phyloP scores from a whole-genome alignment of 331 rosid species.

The Saraca asoca region DNA sequence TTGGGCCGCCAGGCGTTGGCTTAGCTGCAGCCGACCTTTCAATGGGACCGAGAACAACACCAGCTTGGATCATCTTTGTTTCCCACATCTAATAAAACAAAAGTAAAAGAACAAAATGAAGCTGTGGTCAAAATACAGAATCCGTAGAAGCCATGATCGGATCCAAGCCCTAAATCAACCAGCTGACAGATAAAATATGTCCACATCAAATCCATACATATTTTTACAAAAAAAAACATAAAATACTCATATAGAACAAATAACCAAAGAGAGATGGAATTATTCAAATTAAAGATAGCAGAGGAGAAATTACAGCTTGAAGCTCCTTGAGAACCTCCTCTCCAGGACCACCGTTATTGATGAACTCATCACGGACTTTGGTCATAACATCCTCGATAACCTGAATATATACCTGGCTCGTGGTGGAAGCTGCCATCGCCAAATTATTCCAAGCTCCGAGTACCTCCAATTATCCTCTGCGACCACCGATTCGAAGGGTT shows the following conservation, averaged over 20 bases:
- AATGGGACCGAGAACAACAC: conserved; percentile 72
- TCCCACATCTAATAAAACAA: conserved; percentile 67
- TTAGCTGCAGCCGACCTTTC: conserved; percentile 69
- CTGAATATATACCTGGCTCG: conserved; percentile 83
- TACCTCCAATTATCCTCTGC: conserved; percentile 26
- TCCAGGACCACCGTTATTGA: conserved; percentile 79
- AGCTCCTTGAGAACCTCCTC: conserved; percentile 96
- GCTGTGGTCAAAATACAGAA: conserved; percentile 12
- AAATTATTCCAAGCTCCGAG: conserved; percentile 15
- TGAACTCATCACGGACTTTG: conserved; percentile 92
- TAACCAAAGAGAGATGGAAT: background rate
- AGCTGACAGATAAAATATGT: conserved; percentile 11
- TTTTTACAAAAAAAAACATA: background rate
- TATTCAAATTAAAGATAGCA: background rate
- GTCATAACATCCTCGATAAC: conserved; percentile 93
- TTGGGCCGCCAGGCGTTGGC: conserved; percentile 73
- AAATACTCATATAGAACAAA: background rate
- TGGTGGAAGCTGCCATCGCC: conserved; percentile 63
- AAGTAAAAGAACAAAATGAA: conserved; percentile 4
- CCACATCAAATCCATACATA: conserved; percentile 8
- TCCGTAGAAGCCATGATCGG: conserved; percentile 38
- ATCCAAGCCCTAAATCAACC: conserved; percentile 56
- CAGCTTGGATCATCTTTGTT: conserved; percentile 87
- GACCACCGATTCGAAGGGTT: conserved; percentile 21
- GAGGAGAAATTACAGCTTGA: conserved; percentile 69